phyloP scores from a whole-genome alignment of 345 rosid genomes.

The Rhizophora mangle region DNA sequence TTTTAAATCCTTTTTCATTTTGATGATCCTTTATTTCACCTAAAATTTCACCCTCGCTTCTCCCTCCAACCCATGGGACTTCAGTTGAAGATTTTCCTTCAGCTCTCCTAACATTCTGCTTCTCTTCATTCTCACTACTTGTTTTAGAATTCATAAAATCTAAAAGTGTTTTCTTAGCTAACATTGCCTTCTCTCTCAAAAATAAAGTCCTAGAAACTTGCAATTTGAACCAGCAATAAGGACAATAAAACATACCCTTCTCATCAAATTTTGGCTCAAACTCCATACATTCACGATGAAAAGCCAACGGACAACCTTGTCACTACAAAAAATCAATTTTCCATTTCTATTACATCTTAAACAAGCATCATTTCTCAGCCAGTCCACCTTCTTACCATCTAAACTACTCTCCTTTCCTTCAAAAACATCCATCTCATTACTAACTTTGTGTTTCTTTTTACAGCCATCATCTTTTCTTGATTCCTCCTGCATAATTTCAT shows the following conservation, averaged over 20 bases:
- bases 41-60: not conserved
- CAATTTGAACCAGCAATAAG: conserved; percentile 1
- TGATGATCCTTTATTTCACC: not conserved
- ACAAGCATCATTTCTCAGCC: not conserved
- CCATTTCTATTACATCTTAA: not conserved
- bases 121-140: conserved; percentile 12
- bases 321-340: not conserved
- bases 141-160: conserved; percentile 22
- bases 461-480: not conserved
- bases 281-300: not conserved
- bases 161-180: conserved; percentile 24
- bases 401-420: not conserved
- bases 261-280: conserved; percentile 1
- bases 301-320: not conserved
- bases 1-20: not conserved
- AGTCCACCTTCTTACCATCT: not conserved
- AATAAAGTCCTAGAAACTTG: not conserved
- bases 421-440: not conserved
- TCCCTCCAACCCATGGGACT: not conserved
- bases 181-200: not conserved
- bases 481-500: not conserved
- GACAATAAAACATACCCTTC: not conserved
- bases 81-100: conserved; percentile 2
- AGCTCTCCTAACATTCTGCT: not conserved
- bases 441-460: not conserved